Percentiles rank a stretch among this genome's conserved stretches.
Conservation (phyloP, 257 asterid species). For the Asclepias syriaca region DNA sequence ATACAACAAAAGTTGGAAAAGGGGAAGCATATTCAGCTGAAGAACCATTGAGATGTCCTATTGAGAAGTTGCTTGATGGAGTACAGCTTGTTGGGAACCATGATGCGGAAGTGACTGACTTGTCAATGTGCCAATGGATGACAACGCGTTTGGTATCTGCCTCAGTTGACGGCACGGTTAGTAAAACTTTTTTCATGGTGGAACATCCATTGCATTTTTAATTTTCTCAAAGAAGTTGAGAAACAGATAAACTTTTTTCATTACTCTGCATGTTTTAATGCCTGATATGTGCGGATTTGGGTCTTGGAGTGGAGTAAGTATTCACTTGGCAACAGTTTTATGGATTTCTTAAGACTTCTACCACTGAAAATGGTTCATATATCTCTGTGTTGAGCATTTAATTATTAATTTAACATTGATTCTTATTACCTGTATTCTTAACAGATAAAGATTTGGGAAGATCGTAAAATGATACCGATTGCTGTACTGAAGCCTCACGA, state of each 20-base stretch:
- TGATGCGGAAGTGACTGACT: constrained; percentile 93
- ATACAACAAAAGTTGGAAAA: constrained; percentile 86
- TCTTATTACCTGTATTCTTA: constrained; percentile 3
- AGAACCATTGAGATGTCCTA: constrained; percentile 77
- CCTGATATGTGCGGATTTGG: neutral
- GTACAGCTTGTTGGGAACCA: constrained; percentile 91
- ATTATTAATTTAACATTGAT: neutral
- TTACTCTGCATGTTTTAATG: neutral
- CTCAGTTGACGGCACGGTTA: constrained; percentile 93
- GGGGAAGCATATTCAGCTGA: constrained; percentile 76
- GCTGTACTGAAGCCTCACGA: constrained; percentile 94
- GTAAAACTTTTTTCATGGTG: constrained; percentile 18
- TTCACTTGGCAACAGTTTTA: neutral
- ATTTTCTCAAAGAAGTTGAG: neutral
- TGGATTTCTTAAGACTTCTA: neutral
- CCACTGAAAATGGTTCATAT: neutral
- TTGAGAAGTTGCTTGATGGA: constrained; percentile 77
- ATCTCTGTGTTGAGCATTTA: neutral
- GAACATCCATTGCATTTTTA: neutral
- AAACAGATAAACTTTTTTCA: no score
- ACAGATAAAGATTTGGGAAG: constrained; percentile 99
- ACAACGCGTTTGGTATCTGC: constrained; percentile 94
- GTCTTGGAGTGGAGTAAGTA: neutral
- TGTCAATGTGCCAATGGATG: constrained; percentile 99
- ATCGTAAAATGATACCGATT: constrained; percentile 67